A percentile compares a stretch with the other conserved stretches of the same genome.
Evolutionary conservation across 768 basidiomycete species (phyloP).

Genomic region (Pulveroboletus frians): DNA sequence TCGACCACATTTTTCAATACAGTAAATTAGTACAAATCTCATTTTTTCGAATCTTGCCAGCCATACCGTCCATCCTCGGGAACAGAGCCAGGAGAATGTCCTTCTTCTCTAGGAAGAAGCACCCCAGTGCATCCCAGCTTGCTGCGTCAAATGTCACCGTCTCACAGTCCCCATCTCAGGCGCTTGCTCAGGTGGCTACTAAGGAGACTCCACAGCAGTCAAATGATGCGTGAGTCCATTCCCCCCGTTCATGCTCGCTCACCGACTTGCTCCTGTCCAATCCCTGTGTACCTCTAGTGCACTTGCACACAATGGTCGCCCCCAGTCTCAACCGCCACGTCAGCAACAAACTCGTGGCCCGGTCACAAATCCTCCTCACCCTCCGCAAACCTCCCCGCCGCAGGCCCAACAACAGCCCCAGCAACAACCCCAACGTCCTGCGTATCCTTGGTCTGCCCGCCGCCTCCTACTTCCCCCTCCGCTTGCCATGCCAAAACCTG

Average conservation of each 20-base stretch:
- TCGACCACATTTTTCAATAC: slow-evolving; percentile 7
- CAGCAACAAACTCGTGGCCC: slow-evolving; percentile 33
- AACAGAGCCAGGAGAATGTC: slow-evolving; percentile 74
- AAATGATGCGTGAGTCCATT: slow-evolving; percentile 35
- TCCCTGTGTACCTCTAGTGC: slow-evolving; percentile 2
- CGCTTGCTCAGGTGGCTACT: slow-evolving; percentile 52
- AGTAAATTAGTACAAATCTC: slow-evolving; percentile 9
- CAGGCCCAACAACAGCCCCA: slow-evolving; percentile 32
- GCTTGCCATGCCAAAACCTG: slow-evolving; percentile 57
- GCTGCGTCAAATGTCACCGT: slow-evolving; percentile 46
- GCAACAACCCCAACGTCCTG: slow-evolving; percentile 43
- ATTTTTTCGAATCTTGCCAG: slow-evolving; percentile 30
- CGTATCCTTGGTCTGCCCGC: slow-evolving; percentile 81
- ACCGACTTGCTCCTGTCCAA: slow-evolving; percentile 1
- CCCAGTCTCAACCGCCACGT: slow-evolving; percentile 33
- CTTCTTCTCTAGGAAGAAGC: slow-evolving; percentile 90
- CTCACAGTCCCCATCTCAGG: slow-evolving; percentile 61
- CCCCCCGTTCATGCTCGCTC: slow-evolving; percentile 1
- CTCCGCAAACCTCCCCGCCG: slow-evolving; percentile 28
- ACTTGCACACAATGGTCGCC: slow-evolving; percentile 21
- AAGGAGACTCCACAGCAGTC: slow-evolving; percentile 27
- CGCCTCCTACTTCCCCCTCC: slow-evolving; percentile 69
- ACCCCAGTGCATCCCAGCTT: slow-evolving; percentile 46
- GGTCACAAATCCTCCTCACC: slow-evolving; percentile 27
- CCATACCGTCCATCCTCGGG: slow-evolving; percentile 67